A percentile compares a stretch with the other conserved stretches of the same genome.
phyloP scores from a whole-genome alignment of 805 yeast genomes.

The Teunomyces cretensis region DNA sequence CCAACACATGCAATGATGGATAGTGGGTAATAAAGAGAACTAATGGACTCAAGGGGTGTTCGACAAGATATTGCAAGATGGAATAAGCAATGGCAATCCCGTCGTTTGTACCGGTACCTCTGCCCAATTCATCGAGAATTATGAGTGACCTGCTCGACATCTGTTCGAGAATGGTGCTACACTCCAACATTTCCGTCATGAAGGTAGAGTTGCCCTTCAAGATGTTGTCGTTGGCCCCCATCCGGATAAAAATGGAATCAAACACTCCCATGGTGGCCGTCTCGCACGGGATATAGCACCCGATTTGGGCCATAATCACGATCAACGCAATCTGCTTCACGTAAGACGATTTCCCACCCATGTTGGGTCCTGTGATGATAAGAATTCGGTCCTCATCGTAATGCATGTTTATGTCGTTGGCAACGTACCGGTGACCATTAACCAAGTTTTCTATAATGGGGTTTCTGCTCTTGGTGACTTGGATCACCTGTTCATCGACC shows the following conservation, averaged over 20 bases:
- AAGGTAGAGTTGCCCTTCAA: conserved; percentile 79
- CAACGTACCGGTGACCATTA: conserved; percentile 47
- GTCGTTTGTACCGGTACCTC: conserved; percentile 74
- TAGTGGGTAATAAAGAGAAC: conserved; percentile 84
- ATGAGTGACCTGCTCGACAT: conserved; percentile 61
- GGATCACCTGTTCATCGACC: conserved; percentile 41
- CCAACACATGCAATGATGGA: conserved; percentile 60
- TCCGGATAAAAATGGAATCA: conserved; percentile 75
- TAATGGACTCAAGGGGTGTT: conserved; percentile 42
- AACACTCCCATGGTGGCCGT: conserved; percentile 63
- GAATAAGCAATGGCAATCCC: conserved; percentile 82
- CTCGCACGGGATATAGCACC: conserved; percentile 72
- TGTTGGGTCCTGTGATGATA: conserved; percentile 81
- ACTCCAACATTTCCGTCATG: conserved; percentile 72
- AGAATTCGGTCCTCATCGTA: conserved; percentile 48
- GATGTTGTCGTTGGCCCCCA: conserved; percentile 84
- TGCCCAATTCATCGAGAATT: conserved; percentile 72
- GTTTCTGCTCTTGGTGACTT: conserved; percentile 58
- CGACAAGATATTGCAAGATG: conserved; percentile 58
- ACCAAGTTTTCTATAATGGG: conserved; percentile 60
- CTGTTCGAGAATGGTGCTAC: conserved; percentile 51
- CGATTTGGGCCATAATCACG: conserved; percentile 74
- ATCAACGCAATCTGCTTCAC: conserved; percentile 72
- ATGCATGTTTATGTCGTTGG: conserved; percentile 61
- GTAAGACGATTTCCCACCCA: conserved; percentile 85